Conservation (phyloP, 1,139 yeast genomes). For the Lodderomyces pseudojiufengensis region DNA sequence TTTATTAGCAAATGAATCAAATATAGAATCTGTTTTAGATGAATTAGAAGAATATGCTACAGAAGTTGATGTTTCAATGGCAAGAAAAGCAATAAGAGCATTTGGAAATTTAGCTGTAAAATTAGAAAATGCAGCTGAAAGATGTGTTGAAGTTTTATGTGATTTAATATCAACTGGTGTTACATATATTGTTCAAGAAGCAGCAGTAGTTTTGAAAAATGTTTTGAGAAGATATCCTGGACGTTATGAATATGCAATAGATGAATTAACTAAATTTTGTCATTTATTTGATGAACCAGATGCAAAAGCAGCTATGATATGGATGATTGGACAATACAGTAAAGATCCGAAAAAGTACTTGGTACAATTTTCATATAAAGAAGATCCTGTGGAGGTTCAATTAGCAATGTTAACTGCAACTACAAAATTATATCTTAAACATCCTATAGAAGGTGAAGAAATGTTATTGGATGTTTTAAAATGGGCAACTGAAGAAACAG, state of each 20-base stretch:
- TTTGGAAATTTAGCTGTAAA: constrained; percentile 87
- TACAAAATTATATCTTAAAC: constrained; percentile 61
- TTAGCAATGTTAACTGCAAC: constrained; percentile 69
- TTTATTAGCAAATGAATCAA: constrained; percentile 64
- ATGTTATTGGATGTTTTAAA: constrained; percentile 59
- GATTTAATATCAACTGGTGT: constrained; percentile 64
- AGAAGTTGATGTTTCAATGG: constrained; percentile 81
- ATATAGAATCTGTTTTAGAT: constrained; percentile 58
- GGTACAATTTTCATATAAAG: constrained; percentile 53
- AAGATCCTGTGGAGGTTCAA: constrained; percentile 72
- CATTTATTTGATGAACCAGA: constrained; percentile 68
- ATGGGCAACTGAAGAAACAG: constrained; percentile 70
- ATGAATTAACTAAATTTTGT: constrained; percentile 40
- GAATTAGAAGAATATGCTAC: constrained; percentile 86
- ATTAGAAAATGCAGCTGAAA: constrained; percentile 50
- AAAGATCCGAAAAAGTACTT: too few species aligned
- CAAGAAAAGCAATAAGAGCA: constrained; percentile 83
- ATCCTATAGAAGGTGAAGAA: constrained; percentile 54
- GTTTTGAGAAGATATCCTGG: constrained; percentile 73
- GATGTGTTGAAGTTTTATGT: constrained; percentile 61
- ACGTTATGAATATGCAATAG: constrained; percentile 35
- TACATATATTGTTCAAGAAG: constrained; percentile 77
- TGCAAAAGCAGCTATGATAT: constrained; percentile 71
- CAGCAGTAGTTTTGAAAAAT: constrained; percentile 71
- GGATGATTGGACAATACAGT: constrained; percentile 61